Conservation (phyloP, 1,284 basidiomycete genomes). For the Puccinia coronata region DNA sequence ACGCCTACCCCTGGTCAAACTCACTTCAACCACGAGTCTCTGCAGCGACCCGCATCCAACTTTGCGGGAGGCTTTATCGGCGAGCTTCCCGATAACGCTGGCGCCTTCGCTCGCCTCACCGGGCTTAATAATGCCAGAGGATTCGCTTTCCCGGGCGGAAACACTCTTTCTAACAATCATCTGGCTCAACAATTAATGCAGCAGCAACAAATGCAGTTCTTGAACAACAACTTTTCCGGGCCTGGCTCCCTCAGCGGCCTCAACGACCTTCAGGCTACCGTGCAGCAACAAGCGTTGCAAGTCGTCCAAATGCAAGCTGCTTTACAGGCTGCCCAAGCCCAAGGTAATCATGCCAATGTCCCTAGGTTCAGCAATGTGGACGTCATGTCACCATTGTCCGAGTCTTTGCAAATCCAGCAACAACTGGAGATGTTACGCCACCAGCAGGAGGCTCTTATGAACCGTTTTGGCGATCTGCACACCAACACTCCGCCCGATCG, state of each 20-base stretch:
- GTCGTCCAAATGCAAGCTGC: conserved; percentile 53
- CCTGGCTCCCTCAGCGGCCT: conserved; percentile 39
- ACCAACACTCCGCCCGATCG: conserved; percentile 21
- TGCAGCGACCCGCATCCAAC: conserved; percentile 29
- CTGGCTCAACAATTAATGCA: conserved; percentile 43
- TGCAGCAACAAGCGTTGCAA: conserved; percentile 56
- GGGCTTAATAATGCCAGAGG: conserved; percentile 28
- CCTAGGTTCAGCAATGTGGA: conserved; percentile 41
- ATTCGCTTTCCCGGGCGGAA: conserved; percentile 35
- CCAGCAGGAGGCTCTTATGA: conserved; percentile 60
- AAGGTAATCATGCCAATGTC: conserved; percentile 9
- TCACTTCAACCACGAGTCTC: conserved; percentile 34
- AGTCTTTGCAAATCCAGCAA: conserved; percentile 61
- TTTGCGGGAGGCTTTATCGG: conserved; percentile 39
- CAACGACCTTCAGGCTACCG: conserved; percentile 52
- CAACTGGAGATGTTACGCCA: conserved; percentile 60
- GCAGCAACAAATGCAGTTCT: conserved; percentile 47
- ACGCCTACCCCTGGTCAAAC: conserved; percentile 48
- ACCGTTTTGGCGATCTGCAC: conserved; percentile 56
- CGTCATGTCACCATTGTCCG: conserved; percentile 54
- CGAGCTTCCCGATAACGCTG: conserved; percentile 36
- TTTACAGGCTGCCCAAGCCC: conserved; percentile 43
- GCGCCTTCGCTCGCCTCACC: conserved; percentile 22
- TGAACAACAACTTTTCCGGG: conserved; percentile 26
- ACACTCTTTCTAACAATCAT: conserved; percentile 24